These are phyloP conservation scores for Thielaviopsis ethacetica DNA, from an alignment of 2,329 filamentous ascomycete genomes.

Conservation along the genomic window DNA sequence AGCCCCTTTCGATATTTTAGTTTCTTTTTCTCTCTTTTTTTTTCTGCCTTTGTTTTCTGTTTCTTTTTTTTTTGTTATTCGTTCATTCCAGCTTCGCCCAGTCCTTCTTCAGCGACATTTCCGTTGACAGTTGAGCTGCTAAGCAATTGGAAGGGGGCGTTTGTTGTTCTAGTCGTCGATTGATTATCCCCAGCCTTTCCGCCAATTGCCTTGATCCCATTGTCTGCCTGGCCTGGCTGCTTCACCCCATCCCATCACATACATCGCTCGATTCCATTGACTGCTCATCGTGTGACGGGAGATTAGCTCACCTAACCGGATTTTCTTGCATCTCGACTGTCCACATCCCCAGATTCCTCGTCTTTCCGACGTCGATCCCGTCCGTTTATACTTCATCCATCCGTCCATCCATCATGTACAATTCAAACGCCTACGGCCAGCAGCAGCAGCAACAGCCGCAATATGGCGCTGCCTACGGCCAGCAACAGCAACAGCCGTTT, in stretches of 20 bases:
- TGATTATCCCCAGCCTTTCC: not conserved
- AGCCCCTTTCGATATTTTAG: slow-evolving; percentile 5
- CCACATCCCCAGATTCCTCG: not conserved
- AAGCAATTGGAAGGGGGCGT: not conserved
- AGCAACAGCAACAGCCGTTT: slow-evolving; percentile 33
- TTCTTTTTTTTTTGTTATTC: not conserved
- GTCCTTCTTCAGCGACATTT: not conserved
- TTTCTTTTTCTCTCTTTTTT: not conserved
- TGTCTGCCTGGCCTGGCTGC: not conserved
- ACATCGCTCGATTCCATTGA: not conserved
- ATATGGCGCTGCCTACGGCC: slow-evolving; percentile 37
- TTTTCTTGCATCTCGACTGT: not conserved
- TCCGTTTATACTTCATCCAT: not conserved
- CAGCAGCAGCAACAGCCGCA: slow-evolving; percentile 25
- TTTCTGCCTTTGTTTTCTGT: not conserved
- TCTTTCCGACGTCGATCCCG: not conserved
- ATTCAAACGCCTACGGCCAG: slow-evolving; percentile 59
- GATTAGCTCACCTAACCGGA: not conserved
- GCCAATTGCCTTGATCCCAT: not conserved
- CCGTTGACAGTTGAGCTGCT: not conserved
- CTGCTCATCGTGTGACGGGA: not conserved
- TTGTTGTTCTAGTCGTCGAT: not conserved
- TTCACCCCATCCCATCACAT: not conserved
- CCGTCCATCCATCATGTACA: slow-evolving; percentile 31
- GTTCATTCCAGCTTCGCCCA: not conserved